These are phyloP conservation scores for Cladosporium oxysporum DNA, from an alignment of 2,329 filamentous ascomycete genomes.

Conservation along the genomic window DNA sequence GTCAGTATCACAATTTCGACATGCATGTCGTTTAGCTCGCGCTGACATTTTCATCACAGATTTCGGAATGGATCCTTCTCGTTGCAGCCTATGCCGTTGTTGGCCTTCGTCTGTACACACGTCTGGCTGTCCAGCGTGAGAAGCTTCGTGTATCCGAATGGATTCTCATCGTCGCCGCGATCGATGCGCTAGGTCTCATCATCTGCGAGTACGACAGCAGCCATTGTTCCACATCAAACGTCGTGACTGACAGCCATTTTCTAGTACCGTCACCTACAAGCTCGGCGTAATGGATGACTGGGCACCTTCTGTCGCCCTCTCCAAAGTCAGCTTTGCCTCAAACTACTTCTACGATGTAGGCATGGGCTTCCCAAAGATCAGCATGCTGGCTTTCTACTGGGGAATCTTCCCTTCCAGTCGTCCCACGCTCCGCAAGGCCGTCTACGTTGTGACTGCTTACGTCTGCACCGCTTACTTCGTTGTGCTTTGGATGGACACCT, in stretches of 20 bases:
- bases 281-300: constrained; percentile 38
- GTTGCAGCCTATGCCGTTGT: constrained; percentile 67
- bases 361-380: constrained; percentile 42
- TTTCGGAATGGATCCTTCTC: constrained; percentile 65
- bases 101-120: constrained; percentile 45
- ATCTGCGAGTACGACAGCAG: constrained; percentile 34
- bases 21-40: constrained; percentile 34
- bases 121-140: constrained; percentile 36
- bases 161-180: constrained; percentile 34
- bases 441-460: constrained; percentile 39
- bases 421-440: constrained; percentile 32
- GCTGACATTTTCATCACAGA: constrained; percentile 35
- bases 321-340: constrained; percentile 41
- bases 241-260: background rate
- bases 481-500: constrained; percentile 40
- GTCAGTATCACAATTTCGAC: background rate
- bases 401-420: constrained; percentile 37
- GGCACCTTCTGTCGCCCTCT: constrained; percentile 35
- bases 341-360: constrained; percentile 44
- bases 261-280: constrained; percentile 36
- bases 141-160: constrained; percentile 37
- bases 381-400: constrained; percentile 43
- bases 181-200: constrained; percentile 38
- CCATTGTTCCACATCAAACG: background rate
- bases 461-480: constrained; percentile 33